Base-by-base conservation (phyloP, 108 stramenopile species). In the Nitzschia inconspicua region DNA sequence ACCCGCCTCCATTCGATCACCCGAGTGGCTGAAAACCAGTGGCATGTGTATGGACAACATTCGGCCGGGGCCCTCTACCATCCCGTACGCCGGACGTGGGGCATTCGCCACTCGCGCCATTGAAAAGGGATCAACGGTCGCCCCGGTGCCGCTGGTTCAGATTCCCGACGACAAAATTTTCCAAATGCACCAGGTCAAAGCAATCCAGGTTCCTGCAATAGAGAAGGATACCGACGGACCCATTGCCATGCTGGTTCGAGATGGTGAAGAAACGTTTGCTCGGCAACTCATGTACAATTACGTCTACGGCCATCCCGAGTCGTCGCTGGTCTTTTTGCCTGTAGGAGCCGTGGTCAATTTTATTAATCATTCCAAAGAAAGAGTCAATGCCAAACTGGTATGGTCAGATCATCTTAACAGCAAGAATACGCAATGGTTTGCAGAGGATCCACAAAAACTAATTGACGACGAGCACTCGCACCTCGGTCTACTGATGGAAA, bases 31-130 rank as follows among this genome's bases (percentile, higher is more conserved):
- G 23, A 63, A 83, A 52, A 44, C 83, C 44, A 47, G 88, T 36
- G 91, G 91, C 14, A 70, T 73, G n/a, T 93, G 91, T 47, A 76
- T 84, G 55, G 91, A 93, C 39, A 87, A 82, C 32, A 83, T 93
- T 46, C 63, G 68, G 23, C 78, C 84, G 4, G 78, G 78, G 16
- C 65, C 70, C n/a, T 84, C 83, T 4, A 85, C 63, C 3, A 89
- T 93, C 36, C 84, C 85, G 0, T 61, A 89, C 59, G 91, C 91
- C 9, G 91, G 88, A 8, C 70, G 82, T 28, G 91, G 91, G 2
- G 91, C 91, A 3, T 86, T 93, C 74, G 86, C 91, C 0, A 71
- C 71, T 9, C 70, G 91, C 31, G 55, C 49, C 28, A 77, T 89
- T 32, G 43, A 74, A 7, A 57, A 74, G 13, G 91, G 88, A 25